Conservation (phyloP, 2,329 filamentous ascomycete genomes). For the Xenoacremonium recifei region DNA sequence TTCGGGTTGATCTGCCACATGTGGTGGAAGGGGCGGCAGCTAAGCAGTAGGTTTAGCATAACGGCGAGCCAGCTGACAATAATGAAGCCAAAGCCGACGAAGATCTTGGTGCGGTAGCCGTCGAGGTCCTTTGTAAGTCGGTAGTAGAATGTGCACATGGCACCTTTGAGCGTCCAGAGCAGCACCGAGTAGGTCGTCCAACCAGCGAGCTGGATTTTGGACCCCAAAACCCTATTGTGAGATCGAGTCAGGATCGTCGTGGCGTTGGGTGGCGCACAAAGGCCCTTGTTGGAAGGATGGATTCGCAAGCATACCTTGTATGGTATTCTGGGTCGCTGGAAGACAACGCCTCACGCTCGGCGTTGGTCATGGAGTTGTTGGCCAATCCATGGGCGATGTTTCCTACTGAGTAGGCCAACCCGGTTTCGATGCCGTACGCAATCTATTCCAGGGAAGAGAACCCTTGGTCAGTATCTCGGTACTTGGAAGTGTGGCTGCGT, state of each 20-base stretch:
- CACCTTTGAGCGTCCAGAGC: slow-evolving; percentile 51
- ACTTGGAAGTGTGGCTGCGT: slow-evolving; percentile 41
- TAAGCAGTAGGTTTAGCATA: slow-evolving; percentile 46
- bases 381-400: slow-evolving; percentile 45
- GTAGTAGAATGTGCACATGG: slow-evolving; percentile 52
- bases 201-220: slow-evolving; percentile 52
- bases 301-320: slow-evolving; percentile 33
- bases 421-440: slow-evolving; percentile 48
- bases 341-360: slow-evolving; percentile 42
- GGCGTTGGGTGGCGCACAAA: background rate
- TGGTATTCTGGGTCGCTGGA: slow-evolving; percentile 40
- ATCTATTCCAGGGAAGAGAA: slow-evolving; percentile 31
- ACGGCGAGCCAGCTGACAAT: slow-evolving; percentile 45
- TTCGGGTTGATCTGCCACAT: slow-evolving; percentile 59
- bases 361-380: slow-evolving; percentile 53
- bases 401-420: slow-evolving; percentile 45
- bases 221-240: no score
- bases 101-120: slow-evolving; percentile 29
- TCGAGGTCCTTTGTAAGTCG: slow-evolving; percentile 39
- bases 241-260: slow-evolving; percentile 46
- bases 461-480: slow-evolving; percentile 43
- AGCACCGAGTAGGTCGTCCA: slow-evolving; percentile 51
- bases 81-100: slow-evolving; percentile 47
- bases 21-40: slow-evolving; percentile 48
- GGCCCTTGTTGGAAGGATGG: no score